Percentiles rank a stretch among this genome's conserved stretches.
phyloP scores from a whole-genome alignment of 73 alveolate genomes.

The Paramecium sexaurelia region DNA sequence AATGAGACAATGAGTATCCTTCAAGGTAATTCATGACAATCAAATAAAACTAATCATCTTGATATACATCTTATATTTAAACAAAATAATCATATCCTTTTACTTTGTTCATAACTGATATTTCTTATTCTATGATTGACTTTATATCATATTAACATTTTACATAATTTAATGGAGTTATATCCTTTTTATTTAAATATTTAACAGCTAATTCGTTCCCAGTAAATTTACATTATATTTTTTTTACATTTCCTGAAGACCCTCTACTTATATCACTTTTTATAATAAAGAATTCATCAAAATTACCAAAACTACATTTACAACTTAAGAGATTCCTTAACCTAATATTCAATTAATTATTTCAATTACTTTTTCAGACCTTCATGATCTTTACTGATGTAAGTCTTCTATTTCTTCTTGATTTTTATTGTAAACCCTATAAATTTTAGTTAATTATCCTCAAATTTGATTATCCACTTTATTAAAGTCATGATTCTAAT shows the following conservation, averaged over 20 bases:
- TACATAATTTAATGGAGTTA: background rate
- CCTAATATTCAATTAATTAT: background rate
- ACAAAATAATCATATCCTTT: background rate
- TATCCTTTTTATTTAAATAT: background rate
- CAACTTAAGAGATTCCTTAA: background rate
- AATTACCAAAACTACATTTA: constrained; percentile 1
- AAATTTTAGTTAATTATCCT: background rate
- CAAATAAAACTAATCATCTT: background rate
- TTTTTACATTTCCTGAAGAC: background rate
- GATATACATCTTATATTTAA: background rate
- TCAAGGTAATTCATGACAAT: background rate
- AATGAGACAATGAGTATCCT: background rate
- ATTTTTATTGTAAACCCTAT: background rate
- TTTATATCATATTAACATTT: background rate
- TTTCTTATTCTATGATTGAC: constrained; percentile 10
- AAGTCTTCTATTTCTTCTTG: background rate
- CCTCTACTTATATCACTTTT: background rate
- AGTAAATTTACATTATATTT: background rate
- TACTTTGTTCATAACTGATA: background rate
- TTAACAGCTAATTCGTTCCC: background rate
- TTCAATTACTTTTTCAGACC: background rate
- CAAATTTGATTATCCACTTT: background rate
- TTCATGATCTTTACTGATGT: background rate
- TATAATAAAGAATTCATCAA: background rate
- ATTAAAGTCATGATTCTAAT: background rate